Evolutionary conservation across 2,329 filamentous ascomycete genomes (phyloP), one percentile per base, ranked within the genome.

Genomic region (Aspergillus bombycis): DNA sequence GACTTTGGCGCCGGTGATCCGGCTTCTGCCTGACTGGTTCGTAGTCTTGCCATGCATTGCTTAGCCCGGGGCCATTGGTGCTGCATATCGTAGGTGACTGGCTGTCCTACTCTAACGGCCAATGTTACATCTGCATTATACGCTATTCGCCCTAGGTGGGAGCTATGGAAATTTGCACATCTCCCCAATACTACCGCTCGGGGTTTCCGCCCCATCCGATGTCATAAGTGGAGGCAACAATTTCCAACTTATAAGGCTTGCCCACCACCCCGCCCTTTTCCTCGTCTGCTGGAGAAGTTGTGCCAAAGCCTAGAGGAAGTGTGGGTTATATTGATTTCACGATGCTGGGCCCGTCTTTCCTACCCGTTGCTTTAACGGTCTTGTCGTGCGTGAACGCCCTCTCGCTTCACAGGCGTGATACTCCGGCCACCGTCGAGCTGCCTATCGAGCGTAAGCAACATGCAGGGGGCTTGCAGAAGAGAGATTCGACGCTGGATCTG

Each of bases 331-430:
- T 34, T 32, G 19, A 30, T 32, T 52, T 14, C 28, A 21, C 11
- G 2, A 55, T 55, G 52, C 30, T 8, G 52, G 32, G 52, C 34
- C 8, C 21, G 11, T 36, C 52, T 8, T 6, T 55, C 16, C 32
- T 55, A 7, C 21, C 52, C 26, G 12, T 55, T 34, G 52, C 52
- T 38, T 38, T 55, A 41, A 19, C 52, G 1, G 32, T n/a, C 32
- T 38, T 55, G 32, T 36, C 52, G 0, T 36, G n/a, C 26, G 52
- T 36, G 52, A 21, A 55, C 2, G 60, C 56, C 10, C 41, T 64
- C 21, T 54, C 55, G 28, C 57, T 66, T n/a, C 62, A 66, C 34
- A 56, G 62, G 23, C 63, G 65, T 38, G 62, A 64, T 30, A 30
- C 48, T 6, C 65, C 65, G 21, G 62, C 58, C 6, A 57, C 59